Evolutionary conservation across 2,329 filamentous ascomycete species (phyloP).

Genomic region (Aureobasidium zeae): DNA sequence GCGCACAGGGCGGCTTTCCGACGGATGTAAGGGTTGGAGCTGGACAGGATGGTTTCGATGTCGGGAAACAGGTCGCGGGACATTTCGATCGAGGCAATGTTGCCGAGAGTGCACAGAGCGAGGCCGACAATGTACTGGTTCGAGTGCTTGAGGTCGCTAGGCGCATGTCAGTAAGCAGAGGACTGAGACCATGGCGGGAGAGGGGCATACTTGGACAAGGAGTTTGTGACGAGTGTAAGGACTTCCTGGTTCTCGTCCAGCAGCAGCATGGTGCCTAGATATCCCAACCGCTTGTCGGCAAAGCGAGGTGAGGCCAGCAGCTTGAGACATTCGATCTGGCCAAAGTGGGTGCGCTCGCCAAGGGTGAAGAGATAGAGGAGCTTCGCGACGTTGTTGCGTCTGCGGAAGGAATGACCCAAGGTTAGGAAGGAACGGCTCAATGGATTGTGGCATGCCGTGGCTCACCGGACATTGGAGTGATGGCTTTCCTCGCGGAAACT

Average conservation of each 20-base stretch:
- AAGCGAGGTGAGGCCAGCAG: slow-evolving; percentile 93
- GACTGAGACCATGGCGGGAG: slow-evolving; percentile 21
- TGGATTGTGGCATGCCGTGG: neutral
- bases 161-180: slow-evolving; percentile 16
- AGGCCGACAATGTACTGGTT: slow-evolving; percentile 98
- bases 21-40: slow-evolving; percentile 95
- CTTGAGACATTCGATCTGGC: slow-evolving; percentile 98
- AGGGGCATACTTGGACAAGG: slow-evolving; percentile 92
- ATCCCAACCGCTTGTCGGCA: slow-evolving; percentile 92
- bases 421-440: slow-evolving; percentile 12
- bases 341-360: slow-evolving; percentile 94
- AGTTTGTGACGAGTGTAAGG: slow-evolving; percentile 92
- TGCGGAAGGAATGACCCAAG: slow-evolving; percentile 32
- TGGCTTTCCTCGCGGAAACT: slow-evolving; percentile 96
- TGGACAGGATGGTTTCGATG: slow-evolving; percentile 84
- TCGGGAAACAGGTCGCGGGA: slow-evolving; percentile 93
- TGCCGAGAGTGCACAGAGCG: slow-evolving; percentile 89
- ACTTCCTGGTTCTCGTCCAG: slow-evolving; percentile 99
- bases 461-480: slow-evolving; percentile 80
- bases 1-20: slow-evolving; percentile 96
- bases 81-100: slow-evolving; percentile 98
- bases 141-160: slow-evolving; percentile 85
- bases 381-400: slow-evolving; percentile 98
- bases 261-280: slow-evolving; percentile 89
- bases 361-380: slow-evolving; percentile 96